A percentile compares a stretch with the other conserved stretches of the same genome.
These are phyloP conservation scores for Phytophthora pisi DNA, from an alignment of 352 stramenopile genomes.

Conservation along the genomic window DNA sequence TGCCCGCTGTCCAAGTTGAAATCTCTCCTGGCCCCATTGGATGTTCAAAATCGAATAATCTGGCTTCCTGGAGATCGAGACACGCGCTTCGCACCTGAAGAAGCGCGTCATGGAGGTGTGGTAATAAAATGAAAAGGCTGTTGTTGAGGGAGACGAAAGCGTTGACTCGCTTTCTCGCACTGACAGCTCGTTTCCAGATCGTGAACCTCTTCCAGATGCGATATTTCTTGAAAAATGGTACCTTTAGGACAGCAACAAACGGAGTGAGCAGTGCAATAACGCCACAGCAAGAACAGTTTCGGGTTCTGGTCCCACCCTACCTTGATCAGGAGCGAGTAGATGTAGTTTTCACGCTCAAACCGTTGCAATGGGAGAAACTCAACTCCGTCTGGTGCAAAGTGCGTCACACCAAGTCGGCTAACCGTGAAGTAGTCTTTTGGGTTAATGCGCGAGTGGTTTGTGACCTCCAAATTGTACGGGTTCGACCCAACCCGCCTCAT, in stretches of 20 bases:
- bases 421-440: slow-evolving; percentile 91
- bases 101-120: slow-evolving; percentile 81
- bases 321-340: slow-evolving; percentile 85
- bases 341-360: slow-evolving; percentile 92
- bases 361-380: slow-evolving; percentile 90
- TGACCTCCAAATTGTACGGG: slow-evolving; percentile 75
- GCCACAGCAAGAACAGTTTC: not conserved
- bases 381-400: slow-evolving; percentile 76
- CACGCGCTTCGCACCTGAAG: slow-evolving; percentile 72
- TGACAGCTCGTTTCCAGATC: slow-evolving; percentile 86
- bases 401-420: slow-evolving; percentile 87
- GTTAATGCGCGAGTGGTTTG: slow-evolving; percentile 70
- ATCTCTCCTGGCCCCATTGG: slow-evolving; percentile 12
- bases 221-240: slow-evolving; percentile 92
- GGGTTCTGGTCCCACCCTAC: slow-evolving; percentile 28
- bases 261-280: slow-evolving; percentile 1
- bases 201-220: slow-evolving; percentile 91
- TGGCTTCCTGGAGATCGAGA: slow-evolving; percentile 48
- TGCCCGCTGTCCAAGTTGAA: not conserved
- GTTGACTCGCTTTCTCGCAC: slow-evolving; percentile 44
- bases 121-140: slow-evolving; percentile 90
- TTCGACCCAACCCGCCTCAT: slow-evolving; percentile 72
- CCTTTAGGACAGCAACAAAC: slow-evolving; percentile 27
- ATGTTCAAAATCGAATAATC: slow-evolving; percentile 41
- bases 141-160: slow-evolving; percentile 59